Evolutionary conservation across 1,284 basidiomycete species (phyloP).

Genomic region (Pterulicium gracile): DNA sequence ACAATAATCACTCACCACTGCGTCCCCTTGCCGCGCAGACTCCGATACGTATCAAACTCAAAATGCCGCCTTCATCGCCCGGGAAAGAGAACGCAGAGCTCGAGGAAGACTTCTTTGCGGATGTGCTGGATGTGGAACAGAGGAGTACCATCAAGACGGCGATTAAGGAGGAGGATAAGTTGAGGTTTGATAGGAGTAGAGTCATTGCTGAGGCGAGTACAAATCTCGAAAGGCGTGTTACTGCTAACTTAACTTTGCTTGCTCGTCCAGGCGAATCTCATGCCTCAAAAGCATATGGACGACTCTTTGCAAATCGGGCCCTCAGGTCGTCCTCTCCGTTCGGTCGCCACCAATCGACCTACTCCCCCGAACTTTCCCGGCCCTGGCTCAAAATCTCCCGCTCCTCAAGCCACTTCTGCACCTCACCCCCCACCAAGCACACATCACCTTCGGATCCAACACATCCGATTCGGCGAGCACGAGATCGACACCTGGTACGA

Average conservation of each 20-base stretch:
- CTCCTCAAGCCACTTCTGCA: constrained; percentile 27
- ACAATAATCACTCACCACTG: constrained; percentile 1
- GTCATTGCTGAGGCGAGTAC: constrained; percentile 55
- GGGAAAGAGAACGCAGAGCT: constrained; percentile 21
- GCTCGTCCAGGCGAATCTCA: constrained; percentile 6
- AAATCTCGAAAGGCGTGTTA: too few species aligned
- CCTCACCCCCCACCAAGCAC: constrained; percentile 13
- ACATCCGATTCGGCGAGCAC: constrained; percentile 87
- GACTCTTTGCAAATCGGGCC: constrained; percentile 13
- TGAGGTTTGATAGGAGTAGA: constrained; percentile 68
- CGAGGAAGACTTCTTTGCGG: constrained; percentile 74
- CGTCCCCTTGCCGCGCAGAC: background rate
- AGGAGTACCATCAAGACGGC: constrained; percentile 70
- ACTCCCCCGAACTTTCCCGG: constrained; percentile 23
- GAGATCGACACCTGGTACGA: constrained; percentile 99
- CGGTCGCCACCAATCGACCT: constrained; percentile 16
- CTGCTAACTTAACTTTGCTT: background rate
- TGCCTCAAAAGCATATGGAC: constrained; percentile 5
- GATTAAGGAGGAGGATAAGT: constrained; percentile 59
- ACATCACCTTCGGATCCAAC: constrained; percentile 66
- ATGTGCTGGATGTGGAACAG: constrained; percentile 61
- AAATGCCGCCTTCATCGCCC: background rate
- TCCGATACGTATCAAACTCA: background rate
- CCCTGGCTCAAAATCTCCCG: constrained; percentile 22
- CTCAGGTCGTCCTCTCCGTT: constrained; percentile 20